Conservation (phyloP, 352 stramenopile genomes). For the Globisporangium abappressorium region DNA sequence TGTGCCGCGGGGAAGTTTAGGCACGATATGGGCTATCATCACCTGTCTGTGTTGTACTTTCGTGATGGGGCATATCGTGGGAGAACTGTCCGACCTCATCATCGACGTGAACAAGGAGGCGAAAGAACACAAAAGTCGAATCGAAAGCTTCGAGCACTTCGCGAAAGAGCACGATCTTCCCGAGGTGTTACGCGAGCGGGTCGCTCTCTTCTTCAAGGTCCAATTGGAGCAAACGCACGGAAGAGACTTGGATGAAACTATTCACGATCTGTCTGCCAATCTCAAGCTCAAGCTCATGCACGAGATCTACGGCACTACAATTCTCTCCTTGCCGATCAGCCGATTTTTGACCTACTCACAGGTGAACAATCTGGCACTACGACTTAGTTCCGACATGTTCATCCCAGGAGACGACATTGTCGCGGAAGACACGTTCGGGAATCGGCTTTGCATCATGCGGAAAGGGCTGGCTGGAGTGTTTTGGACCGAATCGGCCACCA, state of each 20-base stretch:
- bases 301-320: constrained; percentile 61
- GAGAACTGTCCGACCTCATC: constrained; percentile 72
- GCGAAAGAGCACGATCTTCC: constrained; percentile 58
- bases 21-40: constrained; percentile 54
- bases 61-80: constrained; percentile 71
- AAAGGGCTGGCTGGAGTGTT: constrained; percentile 53
- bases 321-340: constrained; percentile 50
- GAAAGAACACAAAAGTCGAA: constrained; percentile 64
- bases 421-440: constrained; percentile 54
- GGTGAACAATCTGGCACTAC: constrained; percentile 63
- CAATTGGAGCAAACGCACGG: constrained; percentile 57
- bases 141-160: constrained; percentile 76
- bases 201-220: constrained; percentile 55
- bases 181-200: constrained; percentile 42
- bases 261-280: constrained; percentile 65
- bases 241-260: constrained; percentile 38
- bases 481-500: constrained; percentile 48
- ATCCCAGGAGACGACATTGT: constrained; percentile 68
- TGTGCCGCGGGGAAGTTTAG: constrained; percentile 34
- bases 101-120: constrained; percentile 68
- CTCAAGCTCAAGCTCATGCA: constrained; percentile 72
- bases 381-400: constrained; percentile 61
- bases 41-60: constrained; percentile 71
- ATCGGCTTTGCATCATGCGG: constrained; percentile 51
- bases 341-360: constrained; percentile 55